Conservation (phyloP, 2,329 filamentous ascomycete species). For the Colletotrichum sp. region DNA sequence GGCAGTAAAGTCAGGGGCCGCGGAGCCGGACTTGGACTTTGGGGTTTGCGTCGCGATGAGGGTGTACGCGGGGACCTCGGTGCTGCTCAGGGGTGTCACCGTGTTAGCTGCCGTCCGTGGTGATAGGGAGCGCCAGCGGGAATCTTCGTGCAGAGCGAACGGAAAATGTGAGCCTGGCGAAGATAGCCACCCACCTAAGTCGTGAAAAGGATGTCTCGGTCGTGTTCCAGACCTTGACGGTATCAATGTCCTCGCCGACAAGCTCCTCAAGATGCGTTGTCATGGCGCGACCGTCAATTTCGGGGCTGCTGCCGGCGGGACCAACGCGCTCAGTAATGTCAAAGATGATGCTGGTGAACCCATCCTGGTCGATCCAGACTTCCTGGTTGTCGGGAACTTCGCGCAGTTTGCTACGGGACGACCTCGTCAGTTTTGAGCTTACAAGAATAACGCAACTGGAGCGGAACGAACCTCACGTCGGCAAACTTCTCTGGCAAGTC, state of each 20-base stretch:
- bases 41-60: slow-evolving; percentile 70
- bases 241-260: slow-evolving; percentile 67
- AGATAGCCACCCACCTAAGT: slow-evolving; percentile 50
- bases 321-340: slow-evolving; percentile 87
- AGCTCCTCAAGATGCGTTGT: slow-evolving; percentile 74
- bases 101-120: slow-evolving; percentile 13
- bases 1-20: slow-evolving; percentile 69
- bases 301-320: slow-evolving; percentile 53
- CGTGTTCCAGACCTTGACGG: slow-evolving; percentile 70
- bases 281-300: slow-evolving; percentile 73
- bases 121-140: neutral
- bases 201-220: slow-evolving; percentile 64
- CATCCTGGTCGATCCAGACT: slow-evolving; percentile 84
- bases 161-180: neutral
- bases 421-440: neutral
- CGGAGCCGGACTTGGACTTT: slow-evolving; percentile 34
- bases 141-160: neutral
- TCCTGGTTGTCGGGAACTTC: slow-evolving; percentile 89
- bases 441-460: neutral
- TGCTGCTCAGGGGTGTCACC: slow-evolving; percentile 31
- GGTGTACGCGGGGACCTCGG: slow-evolving; percentile 67
- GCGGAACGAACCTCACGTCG: slow-evolving; percentile 69
- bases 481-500: slow-evolving; percentile 72
- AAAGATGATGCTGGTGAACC: slow-evolving; percentile 86
- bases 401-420: slow-evolving; percentile 65